phyloP scores from a whole-genome alignment of 495 filamentous ascomycete genomes.

The Amphirosellinia nigrospora region DNA sequence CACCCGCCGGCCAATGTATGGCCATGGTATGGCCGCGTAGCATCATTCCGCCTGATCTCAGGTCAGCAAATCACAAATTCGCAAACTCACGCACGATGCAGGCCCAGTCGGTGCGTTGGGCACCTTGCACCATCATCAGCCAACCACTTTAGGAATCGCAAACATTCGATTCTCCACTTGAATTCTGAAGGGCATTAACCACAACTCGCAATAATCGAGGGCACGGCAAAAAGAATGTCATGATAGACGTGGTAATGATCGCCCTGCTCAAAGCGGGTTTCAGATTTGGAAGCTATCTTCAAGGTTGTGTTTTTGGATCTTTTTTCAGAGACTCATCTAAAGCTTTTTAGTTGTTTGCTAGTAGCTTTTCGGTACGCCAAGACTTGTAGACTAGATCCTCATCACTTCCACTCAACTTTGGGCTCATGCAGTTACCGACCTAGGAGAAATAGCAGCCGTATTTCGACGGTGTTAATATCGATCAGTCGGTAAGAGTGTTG shows the following conservation, averaged over 20 bases:
- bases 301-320: slow-evolving; percentile 37
- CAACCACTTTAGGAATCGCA: slow-evolving; percentile 10
- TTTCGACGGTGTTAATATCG: slow-evolving; percentile 43
- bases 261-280: slow-evolving; percentile 38
- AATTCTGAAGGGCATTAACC: slow-evolving; percentile 11
- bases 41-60: slow-evolving; percentile 30
- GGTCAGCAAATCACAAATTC: slow-evolving; percentile 34
- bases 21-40: slow-evolving; percentile 15
- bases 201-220: slow-evolving; percentile 5
- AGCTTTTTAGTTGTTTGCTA: slow-evolving; percentile 31
- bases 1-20: slow-evolving; percentile 32
- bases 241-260: slow-evolving; percentile 13
- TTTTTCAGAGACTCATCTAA: slow-evolving; percentile 37
- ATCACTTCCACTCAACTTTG: slow-evolving; percentile 28
- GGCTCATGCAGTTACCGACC: slow-evolving; percentile 35
- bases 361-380: slow-evolving; percentile 37
- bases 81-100: slow-evolving; percentile 13
- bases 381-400: slow-evolving; percentile 41
- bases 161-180: slow-evolving; percentile 12
- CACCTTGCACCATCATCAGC: slow-evolving; percentile 24
- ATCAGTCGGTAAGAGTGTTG: slow-evolving; percentile 32
- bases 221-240: slow-evolving; percentile 1
- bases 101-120: slow-evolving; percentile 4
- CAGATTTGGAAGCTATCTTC: slow-evolving; percentile 43
- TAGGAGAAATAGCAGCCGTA: slow-evolving; percentile 34